Conservation (phyloP, 805 yeast genomes). For the Saturnispora diversa region DNA sequence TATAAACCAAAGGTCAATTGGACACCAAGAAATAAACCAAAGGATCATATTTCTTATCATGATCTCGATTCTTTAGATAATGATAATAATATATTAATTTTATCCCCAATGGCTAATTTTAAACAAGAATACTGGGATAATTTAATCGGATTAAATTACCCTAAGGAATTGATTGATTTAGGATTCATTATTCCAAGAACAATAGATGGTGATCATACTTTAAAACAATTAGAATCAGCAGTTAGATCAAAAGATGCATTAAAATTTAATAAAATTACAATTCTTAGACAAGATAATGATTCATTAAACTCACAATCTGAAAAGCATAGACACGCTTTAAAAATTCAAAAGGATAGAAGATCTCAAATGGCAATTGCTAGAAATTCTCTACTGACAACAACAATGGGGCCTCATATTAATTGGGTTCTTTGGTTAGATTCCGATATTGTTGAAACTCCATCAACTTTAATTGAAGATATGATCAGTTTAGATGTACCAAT, state of each 20-base stretch:
- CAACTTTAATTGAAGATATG: conserved; percentile 77
- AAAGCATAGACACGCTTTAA: conserved; percentile 82
- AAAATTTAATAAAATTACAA: conserved; percentile 76
- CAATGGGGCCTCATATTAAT: conserved; percentile 80
- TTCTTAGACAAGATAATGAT: conserved; percentile 83
- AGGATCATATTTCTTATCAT: conserved; percentile 72
- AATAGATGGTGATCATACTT: conserved; percentile 71
- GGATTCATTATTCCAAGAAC: conserved; percentile 90
- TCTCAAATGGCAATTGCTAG: conserved; percentile 89
- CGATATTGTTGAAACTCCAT: conserved; percentile 86
- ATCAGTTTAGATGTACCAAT: conserved; percentile 80
- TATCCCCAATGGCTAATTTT: conserved; percentile 87
- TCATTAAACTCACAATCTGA: conserved; percentile 69
- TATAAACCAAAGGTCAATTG: conserved; percentile 41
- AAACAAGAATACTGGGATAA: conserved; percentile 85
- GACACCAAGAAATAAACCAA: conserved; percentile 54
- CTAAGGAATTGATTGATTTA: conserved; percentile 73
- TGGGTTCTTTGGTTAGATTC: conserved; percentile 98
- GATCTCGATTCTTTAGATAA: conserved; percentile 74
- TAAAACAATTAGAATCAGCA: conserved; percentile 63
- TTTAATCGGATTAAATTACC: conserved; percentile 64
- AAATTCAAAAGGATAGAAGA: conserved; percentile 83
- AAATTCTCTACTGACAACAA: conserved; percentile 81
- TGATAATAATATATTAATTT: conserved; percentile 73
- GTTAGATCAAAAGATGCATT: conserved; percentile 58